phyloP scores from a whole-genome alignment of 179 eudicot genomes.

The Nepenthes alata region DNA sequence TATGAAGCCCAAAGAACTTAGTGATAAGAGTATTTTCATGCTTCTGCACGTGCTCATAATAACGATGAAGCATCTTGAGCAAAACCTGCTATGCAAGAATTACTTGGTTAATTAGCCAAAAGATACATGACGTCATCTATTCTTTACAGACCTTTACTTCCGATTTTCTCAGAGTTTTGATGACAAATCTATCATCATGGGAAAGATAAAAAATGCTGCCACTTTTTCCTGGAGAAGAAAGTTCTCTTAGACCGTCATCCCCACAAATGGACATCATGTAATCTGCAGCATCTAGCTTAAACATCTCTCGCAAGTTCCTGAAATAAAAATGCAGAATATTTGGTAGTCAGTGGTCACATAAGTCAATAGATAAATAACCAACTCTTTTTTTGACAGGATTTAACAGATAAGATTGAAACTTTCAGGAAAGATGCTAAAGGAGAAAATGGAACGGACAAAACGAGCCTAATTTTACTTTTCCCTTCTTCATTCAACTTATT shows the following conservation, averaged over 20 bases:
- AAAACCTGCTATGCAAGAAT: slow-evolving; percentile 42
- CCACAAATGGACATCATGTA: slow-evolving; percentile 99
- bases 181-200: slow-evolving; percentile 77
- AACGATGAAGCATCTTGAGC: slow-evolving; percentile 83
- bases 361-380: no score
- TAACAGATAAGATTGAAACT: no score
- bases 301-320: slow-evolving; percentile 91
- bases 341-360: not conserved
- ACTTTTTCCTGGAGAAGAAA: slow-evolving; percentile 84
- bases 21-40: slow-evolving; percentile 87
- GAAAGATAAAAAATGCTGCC: slow-evolving; percentile 88
- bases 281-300: slow-evolving; percentile 86
- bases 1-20: slow-evolving; percentile 86
- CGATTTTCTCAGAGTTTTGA: slow-evolving; percentile 60
- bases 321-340: slow-evolving; percentile 3
- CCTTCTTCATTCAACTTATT: no score
- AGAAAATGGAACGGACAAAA: no score
- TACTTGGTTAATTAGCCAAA: not conserved
- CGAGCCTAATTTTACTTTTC: no score
- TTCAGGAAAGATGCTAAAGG: no score
- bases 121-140: not conserved
- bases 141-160: slow-evolving; percentile 55
- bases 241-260: slow-evolving; percentile 77
- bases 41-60: slow-evolving; percentile 55
- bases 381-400: no score